Base-by-base conservation (phyloP, 345 rosid genomes). In the Xanthoceras sorbifolium region DNA sequence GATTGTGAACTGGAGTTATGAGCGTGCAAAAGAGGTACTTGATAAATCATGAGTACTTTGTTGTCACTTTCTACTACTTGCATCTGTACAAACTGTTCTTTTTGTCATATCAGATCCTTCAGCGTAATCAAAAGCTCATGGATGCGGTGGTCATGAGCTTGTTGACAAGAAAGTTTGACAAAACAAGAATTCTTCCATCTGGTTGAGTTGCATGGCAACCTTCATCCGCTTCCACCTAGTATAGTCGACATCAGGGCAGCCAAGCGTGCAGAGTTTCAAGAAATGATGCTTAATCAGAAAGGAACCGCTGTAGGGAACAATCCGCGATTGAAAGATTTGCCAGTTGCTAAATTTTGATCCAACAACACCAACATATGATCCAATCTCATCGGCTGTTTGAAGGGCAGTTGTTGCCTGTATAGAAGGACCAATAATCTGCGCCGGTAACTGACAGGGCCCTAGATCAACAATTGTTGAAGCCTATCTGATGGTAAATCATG, bases 21-120 rank as follows among this genome's bases (percentile, higher is more conserved):
- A 87, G 69, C 85, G 90, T 57, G 93, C 97, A 61, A 94, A 91
- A 87, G 93, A 89, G 97, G 97, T 93, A 85, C 15, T 76, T 9
- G 14, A 29, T 15, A 25, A 68, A 22, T 65, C 34, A 9, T 3
- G 18, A 63, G 50, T 31, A 14, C 32, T 75, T 60, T 1, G 64
- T 31, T 42, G 55, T 50, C 40, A 46, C 52, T 29, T 54, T 77
- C 29, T 32, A 20, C 73, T 40, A 9, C 65, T 25, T 31, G 20
- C 15, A 32, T 18, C 54, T 61, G 0, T 75, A 22, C 38, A 67
- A 78, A 77, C 72, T 40, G 20, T 55, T 65, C 8, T 52, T 31
- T 67, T 57, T 22, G 12, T 74, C n/a, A 1, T 54, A 34, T 36
- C 91, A 90, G 94, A 87, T 89, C 60, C 86, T 94, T 78, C 79